Evolutionary conservation across 2,329 filamentous ascomycete genomes (phyloP).

Genomic region (Phialophora verrucosa): DNA sequence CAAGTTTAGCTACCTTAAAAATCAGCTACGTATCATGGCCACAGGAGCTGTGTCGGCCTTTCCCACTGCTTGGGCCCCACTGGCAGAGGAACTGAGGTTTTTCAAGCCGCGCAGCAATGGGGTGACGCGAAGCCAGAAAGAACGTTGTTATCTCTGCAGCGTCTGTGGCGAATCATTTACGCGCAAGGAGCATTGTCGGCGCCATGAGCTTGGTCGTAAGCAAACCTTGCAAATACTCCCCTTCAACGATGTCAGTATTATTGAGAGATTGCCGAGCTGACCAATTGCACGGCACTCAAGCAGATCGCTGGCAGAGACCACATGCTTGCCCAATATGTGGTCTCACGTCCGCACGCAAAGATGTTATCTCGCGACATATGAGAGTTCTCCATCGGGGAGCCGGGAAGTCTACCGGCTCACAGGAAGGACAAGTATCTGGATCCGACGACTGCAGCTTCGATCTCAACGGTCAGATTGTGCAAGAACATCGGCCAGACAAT

Average conservation of each 20-base stretch:
- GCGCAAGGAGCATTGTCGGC: conserved; percentile 17
- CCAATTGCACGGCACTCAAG: too few relatives aligned
- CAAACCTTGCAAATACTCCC: background rate
- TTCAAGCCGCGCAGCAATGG: conserved; percentile 14
- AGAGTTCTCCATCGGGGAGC: conserved; percentile 14
- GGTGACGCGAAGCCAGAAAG: conserved; percentile 15
- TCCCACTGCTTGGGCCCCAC: conserved; percentile 12
- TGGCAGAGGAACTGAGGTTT: conserved; percentile 13
- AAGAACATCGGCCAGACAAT: too few relatives aligned
- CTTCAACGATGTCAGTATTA: too few relatives aligned
- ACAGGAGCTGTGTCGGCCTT: conserved; percentile 1
- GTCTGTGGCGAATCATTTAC: conserved; percentile 14
- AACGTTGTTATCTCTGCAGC: conserved; percentile 10
- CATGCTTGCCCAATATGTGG: conserved; percentile 15
- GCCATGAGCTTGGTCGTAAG: conserved; percentile 17
- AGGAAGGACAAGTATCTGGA: too few relatives aligned
- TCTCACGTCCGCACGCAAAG: conserved; percentile 15
- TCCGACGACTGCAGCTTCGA: too few relatives aligned
- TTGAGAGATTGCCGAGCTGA: too few relatives aligned
- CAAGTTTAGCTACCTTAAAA: too few relatives aligned
- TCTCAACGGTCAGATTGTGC: too few relatives aligned
- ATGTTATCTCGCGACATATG: conserved; percentile 18
- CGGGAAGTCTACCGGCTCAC: background rate
- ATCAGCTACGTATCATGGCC: too few relatives aligned
- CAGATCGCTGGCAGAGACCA: conserved; percentile 1